Evolutionary conservation across 192 early-diverging fungal genomes (phyloP).

Genomic region (Dispira parvispora): DNA sequence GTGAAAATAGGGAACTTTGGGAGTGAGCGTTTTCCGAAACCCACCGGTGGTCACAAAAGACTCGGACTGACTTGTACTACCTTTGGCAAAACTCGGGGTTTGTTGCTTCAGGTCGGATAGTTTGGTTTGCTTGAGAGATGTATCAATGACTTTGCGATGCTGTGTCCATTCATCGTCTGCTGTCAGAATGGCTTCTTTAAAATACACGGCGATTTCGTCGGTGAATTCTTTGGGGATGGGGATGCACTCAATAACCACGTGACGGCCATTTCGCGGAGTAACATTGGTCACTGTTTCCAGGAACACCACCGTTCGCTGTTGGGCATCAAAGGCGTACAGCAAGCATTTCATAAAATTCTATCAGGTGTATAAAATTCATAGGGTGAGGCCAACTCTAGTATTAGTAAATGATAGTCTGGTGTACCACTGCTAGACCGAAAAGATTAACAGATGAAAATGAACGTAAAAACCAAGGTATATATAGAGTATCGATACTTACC

Average conservation of each 20-base stretch:
- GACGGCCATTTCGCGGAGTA: constrained; percentile 40
- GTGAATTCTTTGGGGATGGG: constrained; percentile 63
- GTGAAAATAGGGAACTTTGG: constrained; percentile 88
- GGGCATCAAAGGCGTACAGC: constrained; percentile 66
- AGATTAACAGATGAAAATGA: no score
- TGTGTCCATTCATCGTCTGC: constrained; percentile 86
- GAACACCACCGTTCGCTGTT: constrained; percentile 60
- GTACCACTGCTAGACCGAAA: no score
- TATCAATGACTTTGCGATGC: constrained; percentile 59
- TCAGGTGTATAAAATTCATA: background rate
- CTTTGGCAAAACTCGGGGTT: constrained; percentile 17
- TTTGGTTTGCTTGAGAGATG: constrained; percentile 16
- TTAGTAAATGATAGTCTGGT: no score
- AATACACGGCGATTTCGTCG: constrained; percentile 69
- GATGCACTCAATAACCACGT: constrained; percentile 83
- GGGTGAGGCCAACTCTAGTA: no score
- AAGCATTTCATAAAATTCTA: constrained; percentile 92
- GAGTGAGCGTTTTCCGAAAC: constrained; percentile 50
- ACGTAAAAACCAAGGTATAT: background rate
- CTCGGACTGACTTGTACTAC: constrained; percentile 15
- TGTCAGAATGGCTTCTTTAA: constrained; percentile 65
- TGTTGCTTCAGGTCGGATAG: constrained; percentile 14
- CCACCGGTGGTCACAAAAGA: constrained; percentile 31
- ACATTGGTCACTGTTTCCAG: constrained; percentile 77
- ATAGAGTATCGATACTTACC: constrained; percentile 23